Evolutionary conservation across 2,329 filamentous ascomycete species (phyloP).

Genomic region (Diatrype stigma): DNA sequence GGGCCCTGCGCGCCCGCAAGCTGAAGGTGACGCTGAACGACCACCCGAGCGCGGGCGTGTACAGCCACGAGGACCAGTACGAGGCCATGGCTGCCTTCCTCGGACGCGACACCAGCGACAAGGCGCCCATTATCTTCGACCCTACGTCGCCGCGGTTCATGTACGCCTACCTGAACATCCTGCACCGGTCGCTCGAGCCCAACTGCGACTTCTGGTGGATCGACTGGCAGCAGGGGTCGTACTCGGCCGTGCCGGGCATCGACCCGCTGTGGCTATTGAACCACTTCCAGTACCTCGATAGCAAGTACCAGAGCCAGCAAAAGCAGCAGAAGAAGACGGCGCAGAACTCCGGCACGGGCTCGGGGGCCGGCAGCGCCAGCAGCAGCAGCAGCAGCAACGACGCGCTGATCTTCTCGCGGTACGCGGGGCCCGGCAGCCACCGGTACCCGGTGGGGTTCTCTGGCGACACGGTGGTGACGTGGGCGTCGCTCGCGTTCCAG

Average conservation of each 20-base stretch:
- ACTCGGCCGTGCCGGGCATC: conserved; percentile 51
- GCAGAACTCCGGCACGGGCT: no score
- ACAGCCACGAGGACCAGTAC: conserved; percentile 54
- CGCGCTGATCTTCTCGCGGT: conserved; percentile 56
- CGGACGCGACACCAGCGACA: conserved; percentile 43
- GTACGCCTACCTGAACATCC: conserved; percentile 53
- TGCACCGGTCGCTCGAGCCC: conserved; percentile 52
- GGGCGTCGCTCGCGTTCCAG: conserved; percentile 59
- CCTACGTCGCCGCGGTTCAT: conserved; percentile 49
- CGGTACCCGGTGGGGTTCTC: conserved; percentile 63
- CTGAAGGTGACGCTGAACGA: conserved; percentile 57
- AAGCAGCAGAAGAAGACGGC: no score
- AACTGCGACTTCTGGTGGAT: conserved; percentile 64
- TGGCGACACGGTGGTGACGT: conserved; percentile 56
- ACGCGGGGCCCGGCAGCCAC: conserved; percentile 59
- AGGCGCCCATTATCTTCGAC: conserved; percentile 53
- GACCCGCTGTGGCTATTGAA: conserved; percentile 64
- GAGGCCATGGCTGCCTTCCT: conserved; percentile 48
- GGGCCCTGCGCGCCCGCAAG: conserved; percentile 45
- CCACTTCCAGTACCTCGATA: conserved; percentile 60
- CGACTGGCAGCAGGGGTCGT: conserved; percentile 61
- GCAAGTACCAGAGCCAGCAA: conserved; percentile 32
- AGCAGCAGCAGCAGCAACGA: conserved; percentile 19
- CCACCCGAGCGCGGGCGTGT: conserved; percentile 57
- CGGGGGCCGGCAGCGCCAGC: no score